phyloP scores from a whole-genome alignment of 2,329 filamentous ascomycete genomes.

The Fusarium camptoceras region DNA sequence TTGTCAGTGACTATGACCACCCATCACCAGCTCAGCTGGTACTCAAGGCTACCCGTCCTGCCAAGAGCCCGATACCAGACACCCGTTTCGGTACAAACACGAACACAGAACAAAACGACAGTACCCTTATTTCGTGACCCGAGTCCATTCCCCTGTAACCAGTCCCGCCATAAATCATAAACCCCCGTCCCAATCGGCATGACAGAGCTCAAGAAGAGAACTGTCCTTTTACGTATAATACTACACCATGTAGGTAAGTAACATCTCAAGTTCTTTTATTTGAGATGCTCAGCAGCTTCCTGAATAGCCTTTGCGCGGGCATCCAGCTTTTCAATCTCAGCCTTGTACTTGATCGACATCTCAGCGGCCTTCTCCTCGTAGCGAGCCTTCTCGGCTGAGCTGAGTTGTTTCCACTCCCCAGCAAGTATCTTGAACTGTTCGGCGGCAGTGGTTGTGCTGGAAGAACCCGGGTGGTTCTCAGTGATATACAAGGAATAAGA shows the following conservation, averaged over 20 bases:
- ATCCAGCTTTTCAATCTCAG: slow-evolving; percentile 42
- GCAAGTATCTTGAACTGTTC: slow-evolving; percentile 41
- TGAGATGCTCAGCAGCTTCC: slow-evolving; percentile 31
- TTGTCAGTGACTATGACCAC: neutral
- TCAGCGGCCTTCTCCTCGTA: slow-evolving; percentile 51
- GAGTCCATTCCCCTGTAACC: slow-evolving; percentile 17
- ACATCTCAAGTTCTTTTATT: slow-evolving; percentile 30
- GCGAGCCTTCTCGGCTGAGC: slow-evolving; percentile 56
- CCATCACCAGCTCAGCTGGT: slow-evolving; percentile 10
- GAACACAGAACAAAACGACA: slow-evolving; percentile 28
- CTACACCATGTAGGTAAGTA: neutral
- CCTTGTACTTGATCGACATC: slow-evolving; percentile 24
- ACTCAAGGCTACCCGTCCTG: neutral
- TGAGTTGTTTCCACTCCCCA: slow-evolving; percentile 59
- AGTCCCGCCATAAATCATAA: slow-evolving; percentile 18
- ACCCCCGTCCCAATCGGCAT: neutral
- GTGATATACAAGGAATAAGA: slow-evolving; percentile 55
- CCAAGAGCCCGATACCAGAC: slow-evolving; percentile 12
- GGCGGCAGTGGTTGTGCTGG: neutral
- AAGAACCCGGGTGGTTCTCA: slow-evolving; percentile 51
- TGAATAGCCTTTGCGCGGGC: slow-evolving; percentile 50
- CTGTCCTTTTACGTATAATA: neutral
- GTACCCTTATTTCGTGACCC: slow-evolving; percentile 8
- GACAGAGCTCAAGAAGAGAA: neutral
- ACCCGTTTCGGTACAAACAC: slow-evolving; percentile 20